These are phyloP conservation scores for Neospora caninum DNA, from an alignment of 169 alveolate genomes.

Conservation along the genomic window DNA sequence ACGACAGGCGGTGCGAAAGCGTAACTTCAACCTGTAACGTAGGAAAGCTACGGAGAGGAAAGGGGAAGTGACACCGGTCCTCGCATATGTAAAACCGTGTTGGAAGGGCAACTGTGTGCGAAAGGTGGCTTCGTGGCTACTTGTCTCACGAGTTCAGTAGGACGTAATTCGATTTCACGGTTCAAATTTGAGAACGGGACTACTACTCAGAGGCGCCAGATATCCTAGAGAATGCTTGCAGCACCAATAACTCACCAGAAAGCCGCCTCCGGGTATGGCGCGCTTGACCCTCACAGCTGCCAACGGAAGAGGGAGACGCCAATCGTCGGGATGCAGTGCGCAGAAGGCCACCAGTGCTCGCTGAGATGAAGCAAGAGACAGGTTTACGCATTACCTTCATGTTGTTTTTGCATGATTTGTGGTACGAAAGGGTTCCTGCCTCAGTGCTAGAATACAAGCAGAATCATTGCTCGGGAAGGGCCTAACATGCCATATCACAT, in stretches of 20 bases:
- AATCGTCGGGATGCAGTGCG: constrained; percentile 1
- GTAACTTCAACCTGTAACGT: neutral
- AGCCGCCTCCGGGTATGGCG: neutral
- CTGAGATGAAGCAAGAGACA: neutral
- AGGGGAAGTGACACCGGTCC: neutral
- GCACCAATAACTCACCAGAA: neutral
- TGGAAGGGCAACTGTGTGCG: neutral
- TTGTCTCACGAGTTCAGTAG: neutral
- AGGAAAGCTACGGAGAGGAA: neutral
- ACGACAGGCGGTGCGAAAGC: neutral
- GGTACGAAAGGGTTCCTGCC: too few species aligned
- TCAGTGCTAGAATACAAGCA: too few species aligned
- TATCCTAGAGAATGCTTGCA: neutral
- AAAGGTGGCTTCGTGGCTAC: neutral
- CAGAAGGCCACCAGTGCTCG: constrained; percentile 29
- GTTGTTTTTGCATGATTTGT: too few species aligned
- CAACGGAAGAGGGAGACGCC: constrained; percentile 29
- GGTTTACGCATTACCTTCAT: too few species aligned
- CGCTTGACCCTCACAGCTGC: neutral
- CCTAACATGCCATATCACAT: too few species aligned
- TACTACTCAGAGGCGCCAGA: neutral
- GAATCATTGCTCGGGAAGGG: too few species aligned
- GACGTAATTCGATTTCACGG: neutral
- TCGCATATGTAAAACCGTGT: neutral
- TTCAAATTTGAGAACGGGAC: neutral